Percentiles rank a stretch among this genome's conserved stretches.
Conservation (phyloP, 257 asterid species). For the Capsicum pubescens region DNA sequence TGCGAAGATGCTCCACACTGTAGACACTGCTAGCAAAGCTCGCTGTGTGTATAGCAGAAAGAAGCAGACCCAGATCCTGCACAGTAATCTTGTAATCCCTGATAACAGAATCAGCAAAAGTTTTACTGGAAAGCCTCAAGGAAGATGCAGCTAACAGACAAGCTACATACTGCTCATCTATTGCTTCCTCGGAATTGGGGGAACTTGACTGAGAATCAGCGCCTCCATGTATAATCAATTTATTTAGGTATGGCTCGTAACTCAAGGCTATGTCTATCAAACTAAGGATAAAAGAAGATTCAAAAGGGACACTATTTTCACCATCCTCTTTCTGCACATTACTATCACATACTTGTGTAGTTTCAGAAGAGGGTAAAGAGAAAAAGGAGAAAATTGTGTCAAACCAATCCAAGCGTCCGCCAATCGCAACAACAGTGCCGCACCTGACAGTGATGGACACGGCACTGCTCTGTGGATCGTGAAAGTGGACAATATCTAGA, state of each 20-base stretch:
- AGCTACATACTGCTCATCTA: conserved; percentile 57
- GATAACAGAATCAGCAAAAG: conserved; percentile 47
- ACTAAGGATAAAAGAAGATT: conserved; percentile 78
- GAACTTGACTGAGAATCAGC: conserved; percentile 39
- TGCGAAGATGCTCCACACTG: conserved; percentile 69
- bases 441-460: conserved; percentile 66
- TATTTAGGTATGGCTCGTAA: conserved; percentile 74
- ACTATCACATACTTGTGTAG: conserved; percentile 51
- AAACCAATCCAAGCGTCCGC: conserved; percentile 98
- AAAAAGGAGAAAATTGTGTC: conserved; percentile 66
- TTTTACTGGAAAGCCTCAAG: conserved; percentile 64
- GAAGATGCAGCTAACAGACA: conserved; percentile 90
- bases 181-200: conserved; percentile 40
- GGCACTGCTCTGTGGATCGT: conserved; percentile 69
- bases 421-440: conserved; percentile 81
- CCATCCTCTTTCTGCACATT: conserved; percentile 42
- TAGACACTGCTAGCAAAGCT: conserved; percentile 47
- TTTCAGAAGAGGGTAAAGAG: conserved; percentile 55
- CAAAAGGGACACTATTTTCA: conserved; percentile 41
- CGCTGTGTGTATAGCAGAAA: conserved; percentile 53
- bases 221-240: conserved; percentile 35
- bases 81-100: conserved; percentile 64
- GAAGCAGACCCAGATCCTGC: conserved; percentile 86
- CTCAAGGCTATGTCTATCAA: conserved; percentile 85
- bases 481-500: conserved; percentile 65